These are phyloP conservation scores for Vitis hybrid DNA, from an alignment of 177 flowering plant genomes.

Conservation along the genomic window DNA sequence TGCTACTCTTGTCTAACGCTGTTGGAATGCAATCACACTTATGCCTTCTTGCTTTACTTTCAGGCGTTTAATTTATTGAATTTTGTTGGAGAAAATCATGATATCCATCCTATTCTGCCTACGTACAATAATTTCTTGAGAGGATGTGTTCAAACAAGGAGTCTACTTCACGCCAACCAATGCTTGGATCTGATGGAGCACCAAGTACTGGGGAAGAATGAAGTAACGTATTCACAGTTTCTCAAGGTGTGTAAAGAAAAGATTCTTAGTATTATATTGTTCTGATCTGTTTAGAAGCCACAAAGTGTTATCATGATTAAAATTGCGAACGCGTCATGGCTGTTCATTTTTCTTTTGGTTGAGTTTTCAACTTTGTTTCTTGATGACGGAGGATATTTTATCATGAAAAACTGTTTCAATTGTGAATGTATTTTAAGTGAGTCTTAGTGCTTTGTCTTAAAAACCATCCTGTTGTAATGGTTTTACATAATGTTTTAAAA, in stretches of 20 bases:
- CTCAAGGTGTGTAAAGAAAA: conserved; percentile 61
- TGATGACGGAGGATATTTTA: too few relatives aligned
- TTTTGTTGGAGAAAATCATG: conserved; percentile 38
- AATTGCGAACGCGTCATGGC: neutral
- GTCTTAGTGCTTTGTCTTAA: too few relatives aligned
- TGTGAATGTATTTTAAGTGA: too few relatives aligned
- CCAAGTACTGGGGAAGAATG: conserved; percentile 63
- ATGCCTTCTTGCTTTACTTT: conserved; percentile 5
- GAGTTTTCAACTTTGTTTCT: neutral
- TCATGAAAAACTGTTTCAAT: too few relatives aligned
- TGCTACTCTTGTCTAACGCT: neutral
- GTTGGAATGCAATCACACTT: neutral
- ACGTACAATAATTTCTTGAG: conserved; percentile 60
- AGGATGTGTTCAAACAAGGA: conserved; percentile 40
- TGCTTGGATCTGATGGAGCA: conserved; percentile 84
- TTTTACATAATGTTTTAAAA: too few relatives aligned
- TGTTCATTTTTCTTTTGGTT: neutral
- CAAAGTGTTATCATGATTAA: neutral
- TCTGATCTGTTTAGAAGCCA: neutral
- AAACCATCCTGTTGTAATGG: too few relatives aligned
- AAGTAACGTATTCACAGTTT: conserved; percentile 60
- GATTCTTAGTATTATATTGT: neutral
- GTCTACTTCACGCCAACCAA: conserved; percentile 33
- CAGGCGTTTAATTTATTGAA: conserved; percentile 68
- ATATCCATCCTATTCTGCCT: conserved; percentile 32